Base-by-base conservation (phyloP, 2,329 filamentous ascomycete genomes). In the Fusarium sp. region DNA sequence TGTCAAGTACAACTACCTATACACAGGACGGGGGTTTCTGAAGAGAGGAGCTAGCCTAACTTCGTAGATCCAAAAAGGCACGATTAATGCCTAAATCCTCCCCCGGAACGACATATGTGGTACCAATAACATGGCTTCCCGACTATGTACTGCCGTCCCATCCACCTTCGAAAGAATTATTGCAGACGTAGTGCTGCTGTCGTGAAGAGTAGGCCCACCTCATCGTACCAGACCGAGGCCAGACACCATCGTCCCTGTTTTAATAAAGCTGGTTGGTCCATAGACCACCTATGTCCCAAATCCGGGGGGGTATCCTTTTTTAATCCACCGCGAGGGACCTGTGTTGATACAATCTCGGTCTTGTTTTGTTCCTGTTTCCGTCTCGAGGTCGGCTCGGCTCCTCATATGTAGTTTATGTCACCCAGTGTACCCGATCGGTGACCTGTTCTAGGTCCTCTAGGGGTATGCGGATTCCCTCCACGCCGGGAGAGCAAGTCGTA, bases 1-100 rank as follows among this genome's bases (percentile, higher is more conserved):
- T 79, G 75, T 78, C 40, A 67, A 47, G 66, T 69, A 77, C 75
- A 79, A 73, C 76, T 80, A 78, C 73, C 75, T 76, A 78, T 76
- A 76, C 74, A 77, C 70, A 77, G 73, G 71, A 71, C 58, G 61
- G 65, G 65, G 69, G 65, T 61, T 56, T 57, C 26, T 46, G 64
- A 68, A 73, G 68, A 73, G 49, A 62, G 52, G 50, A 60, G 57
- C 57, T 64, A 62, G 62, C 62, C 65, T 64, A 54, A 54, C 69
- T 66, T 67, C 64, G 54, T 65, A 49, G 51, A 68, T 72, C 64
- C 62, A 69, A 70, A 51, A 55, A 60, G 65, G 52, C 64, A 72
- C 50, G 44, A 63, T 62, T 45, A 61, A 58, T 58, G 70, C 67
- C 67, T 58, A 57, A 58, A 65, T 62, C 70, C 57, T 69, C 59